Percentiles rank a stretch among this genome's conserved stretches.
phyloP scores from a whole-genome alignment of 352 stramenopile species.

The Phytophthora podocarpi region DNA sequence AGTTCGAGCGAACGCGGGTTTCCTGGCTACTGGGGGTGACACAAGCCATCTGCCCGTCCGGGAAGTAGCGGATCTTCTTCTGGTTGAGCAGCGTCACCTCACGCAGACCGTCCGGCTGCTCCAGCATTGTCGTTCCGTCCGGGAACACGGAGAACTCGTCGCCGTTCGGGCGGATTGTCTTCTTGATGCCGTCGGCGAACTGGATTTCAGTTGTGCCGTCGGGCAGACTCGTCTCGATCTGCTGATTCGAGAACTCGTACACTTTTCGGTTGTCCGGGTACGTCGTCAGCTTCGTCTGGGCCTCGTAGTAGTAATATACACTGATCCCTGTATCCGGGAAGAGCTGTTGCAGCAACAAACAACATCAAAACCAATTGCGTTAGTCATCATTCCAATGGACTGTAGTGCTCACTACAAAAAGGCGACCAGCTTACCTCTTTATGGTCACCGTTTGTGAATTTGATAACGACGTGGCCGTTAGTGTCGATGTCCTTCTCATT shows the following conservation, averaged over 20 bases:
- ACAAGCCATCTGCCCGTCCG: slow-evolving; percentile 72
- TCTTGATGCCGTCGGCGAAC: slow-evolving; percentile 95
- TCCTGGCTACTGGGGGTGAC: slow-evolving; percentile 51
- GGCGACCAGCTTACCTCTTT: slow-evolving; percentile 74
- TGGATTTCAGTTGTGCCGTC: slow-evolving; percentile 95
- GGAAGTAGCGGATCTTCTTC: slow-evolving; percentile 76
- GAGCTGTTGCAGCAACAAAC: slow-evolving; percentile 29
- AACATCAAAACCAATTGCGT: slow-evolving; percentile 16
- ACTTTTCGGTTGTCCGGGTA: slow-evolving; percentile 94
- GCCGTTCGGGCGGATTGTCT: slow-evolving; percentile 76
- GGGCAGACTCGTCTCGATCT: slow-evolving; percentile 93
- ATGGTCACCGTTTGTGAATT: slow-evolving; percentile 96
- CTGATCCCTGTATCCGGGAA: slow-evolving; percentile 86
- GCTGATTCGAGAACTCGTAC: slow-evolving; percentile 96
- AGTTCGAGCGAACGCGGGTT: slow-evolving; percentile 64
- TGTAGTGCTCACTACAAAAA: background rate
- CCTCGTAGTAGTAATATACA: slow-evolving; percentile 95
- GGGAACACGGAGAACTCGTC: slow-evolving; percentile 85
- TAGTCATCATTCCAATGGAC: background rate
- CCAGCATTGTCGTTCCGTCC: slow-evolving; percentile 84
- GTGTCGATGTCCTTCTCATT: slow-evolving; percentile 93
- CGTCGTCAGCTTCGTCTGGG: slow-evolving; percentile 94
- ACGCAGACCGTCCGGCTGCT: slow-evolving; percentile 66
- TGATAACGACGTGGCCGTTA: slow-evolving; percentile 89
- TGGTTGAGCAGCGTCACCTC: slow-evolving; percentile 82